phyloP scores from a whole-genome alignment of 192 early-diverging fungal species.

The Podochytrium sp. region DNA sequence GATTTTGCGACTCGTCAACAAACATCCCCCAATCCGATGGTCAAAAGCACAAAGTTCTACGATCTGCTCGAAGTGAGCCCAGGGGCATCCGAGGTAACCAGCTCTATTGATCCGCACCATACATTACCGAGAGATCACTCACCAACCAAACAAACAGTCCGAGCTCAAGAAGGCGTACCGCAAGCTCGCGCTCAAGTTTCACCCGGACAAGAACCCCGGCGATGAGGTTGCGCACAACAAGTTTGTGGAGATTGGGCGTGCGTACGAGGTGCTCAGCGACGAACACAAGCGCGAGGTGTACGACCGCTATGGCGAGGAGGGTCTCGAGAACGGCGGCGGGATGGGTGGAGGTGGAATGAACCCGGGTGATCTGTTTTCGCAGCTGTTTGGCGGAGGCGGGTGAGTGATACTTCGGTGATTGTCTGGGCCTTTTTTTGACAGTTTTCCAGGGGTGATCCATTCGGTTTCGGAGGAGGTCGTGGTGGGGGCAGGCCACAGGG shows the following conservation, averaged over 20 bases:
- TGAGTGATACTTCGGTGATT: neutral
- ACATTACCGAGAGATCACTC: neutral
- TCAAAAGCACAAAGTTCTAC: conserved; percentile 70
- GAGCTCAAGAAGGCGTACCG: conserved; percentile 98
- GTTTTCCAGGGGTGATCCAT: conserved; percentile 34
- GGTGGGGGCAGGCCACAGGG: conserved; percentile 72
- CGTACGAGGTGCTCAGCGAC: conserved; percentile 96
- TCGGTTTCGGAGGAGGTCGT: conserved; percentile 57
- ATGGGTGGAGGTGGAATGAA: conserved; percentile 72
- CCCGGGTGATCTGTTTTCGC: conserved; percentile 94
- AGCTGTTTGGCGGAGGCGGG: conserved; percentile 88
- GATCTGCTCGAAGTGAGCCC: conserved; percentile 85
- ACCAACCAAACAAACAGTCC: conserved; percentile 21
- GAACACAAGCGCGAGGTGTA: conserved; percentile 87
- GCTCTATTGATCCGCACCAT: neutral
- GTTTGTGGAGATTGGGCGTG: conserved; percentile 99
- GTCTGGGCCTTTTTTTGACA: neutral
- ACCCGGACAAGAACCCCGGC: conserved; percentile 80
- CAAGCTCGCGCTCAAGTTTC: conserved; percentile 94
- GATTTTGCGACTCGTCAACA: neutral
- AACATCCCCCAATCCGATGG: neutral
- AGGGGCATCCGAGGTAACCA: conserved; percentile 64
- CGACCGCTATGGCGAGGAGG: conserved; percentile 94
- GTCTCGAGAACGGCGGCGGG: conserved; percentile 78
- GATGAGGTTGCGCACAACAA: conserved; percentile 86